phyloP scores from a whole-genome alignment of 192 early-diverging fungal genomes.

The Podila horticola region DNA sequence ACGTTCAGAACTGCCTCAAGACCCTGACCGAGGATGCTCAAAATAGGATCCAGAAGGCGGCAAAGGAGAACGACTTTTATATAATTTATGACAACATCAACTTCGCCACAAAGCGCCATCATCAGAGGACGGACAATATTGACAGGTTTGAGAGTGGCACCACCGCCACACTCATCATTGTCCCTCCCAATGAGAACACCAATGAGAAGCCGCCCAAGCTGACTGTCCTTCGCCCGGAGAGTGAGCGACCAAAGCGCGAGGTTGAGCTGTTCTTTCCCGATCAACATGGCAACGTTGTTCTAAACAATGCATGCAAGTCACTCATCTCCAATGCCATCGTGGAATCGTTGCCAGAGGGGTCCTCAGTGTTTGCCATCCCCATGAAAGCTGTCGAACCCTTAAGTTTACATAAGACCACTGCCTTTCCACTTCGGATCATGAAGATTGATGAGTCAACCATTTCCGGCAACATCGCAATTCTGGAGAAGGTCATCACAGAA shows the following conservation, averaged over 20 bases:
- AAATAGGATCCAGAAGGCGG: conserved; percentile 1
- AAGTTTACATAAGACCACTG: not conserved
- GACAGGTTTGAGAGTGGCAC: conserved; percentile 21
- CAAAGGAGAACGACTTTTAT: not conserved
- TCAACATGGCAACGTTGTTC: conserved; percentile 4
- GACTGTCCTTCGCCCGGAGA: conserved; percentile 13
- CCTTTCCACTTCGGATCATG: conserved; percentile 23
- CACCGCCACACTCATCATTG: conserved; percentile 12
- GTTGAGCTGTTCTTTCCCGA: conserved; percentile 10
- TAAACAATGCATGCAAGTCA: not conserved
- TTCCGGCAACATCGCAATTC: conserved; percentile 15
- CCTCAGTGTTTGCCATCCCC: conserved; percentile 3
- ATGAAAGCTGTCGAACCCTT: conserved; percentile 8
- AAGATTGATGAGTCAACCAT: conserved; percentile 22
- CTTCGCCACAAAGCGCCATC: conserved; percentile 10
- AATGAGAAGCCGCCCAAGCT: not conserved
- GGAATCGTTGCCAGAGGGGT: conserved; percentile 12
- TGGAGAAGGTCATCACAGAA: conserved; percentile 8
- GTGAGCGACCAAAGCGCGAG: conserved; percentile 2
- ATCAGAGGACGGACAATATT: conserved; percentile 12
- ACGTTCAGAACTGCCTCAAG: conserved; percentile 3
- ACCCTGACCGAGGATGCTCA: conserved; percentile 20
- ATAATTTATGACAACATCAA: conserved; percentile 28
- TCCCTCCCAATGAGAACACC: conserved; percentile 6
- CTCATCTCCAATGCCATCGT: conserved; percentile 12